Base-by-base conservation (phyloP, 495 filamentous ascomycete species). In the Penicillium verhagenii region DNA sequence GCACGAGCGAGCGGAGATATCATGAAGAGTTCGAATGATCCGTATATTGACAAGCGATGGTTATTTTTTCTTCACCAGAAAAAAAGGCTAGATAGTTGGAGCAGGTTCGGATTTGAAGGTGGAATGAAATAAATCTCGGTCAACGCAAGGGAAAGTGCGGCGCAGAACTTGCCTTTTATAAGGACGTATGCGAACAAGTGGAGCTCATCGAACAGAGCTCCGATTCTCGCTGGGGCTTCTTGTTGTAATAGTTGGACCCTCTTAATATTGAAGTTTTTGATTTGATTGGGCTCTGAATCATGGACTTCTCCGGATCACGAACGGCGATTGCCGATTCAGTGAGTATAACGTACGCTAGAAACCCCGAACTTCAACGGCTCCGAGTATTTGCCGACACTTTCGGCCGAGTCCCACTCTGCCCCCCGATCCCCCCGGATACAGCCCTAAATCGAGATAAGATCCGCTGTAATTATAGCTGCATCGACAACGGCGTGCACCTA, bases 371-470 rank as follows among this genome's bases (percentile, higher is more conserved):
- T 20, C 39, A 43, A 43, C 39, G 39, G 39, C 14, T 45, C 42
- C 42, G 42, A 45, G 23, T 14, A 16, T 25, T 45, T 16, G 7
- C 42, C 42, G 42, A n/a, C 16, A 13, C 11, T 25, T n/a, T 45
- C 42, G 42, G 42, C 42, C 42, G 42, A 25, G 42, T 25, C 42
- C 42, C 40, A 24, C 11, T 20, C 23, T 23, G 7, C 19, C 19
- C 19, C 21, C 39, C 19, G 19, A 20, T n/a, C n/a, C n/a, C n/a
- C n/a, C n/a, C n/a, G n/a, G n/a, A n/a, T n/a, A n/a, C 16, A 23
- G 39, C 10, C 39, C 39, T 23, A 43, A 21, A 40, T 40, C 21
- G 42, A 45, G 42, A 45, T 45, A 45, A 45, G 42, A 45, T 45
- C 42, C 6, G 14, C 42, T 45, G 7, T 19, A 19, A n/a, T n/a